phyloP scores from a whole-genome alignment of 257 asterid genomes.

The Solanum sejunctum region DNA sequence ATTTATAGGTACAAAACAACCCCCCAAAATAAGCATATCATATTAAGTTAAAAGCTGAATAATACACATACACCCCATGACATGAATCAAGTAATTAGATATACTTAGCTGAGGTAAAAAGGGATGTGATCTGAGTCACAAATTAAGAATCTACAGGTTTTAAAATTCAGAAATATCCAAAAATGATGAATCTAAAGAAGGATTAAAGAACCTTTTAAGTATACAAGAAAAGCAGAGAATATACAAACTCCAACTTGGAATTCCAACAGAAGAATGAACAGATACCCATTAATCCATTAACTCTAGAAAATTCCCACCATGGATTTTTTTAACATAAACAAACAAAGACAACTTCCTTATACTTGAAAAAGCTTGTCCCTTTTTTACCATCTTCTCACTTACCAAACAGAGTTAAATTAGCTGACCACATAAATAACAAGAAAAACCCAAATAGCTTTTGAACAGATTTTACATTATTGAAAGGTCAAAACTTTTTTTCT shows the following conservation, averaged over 20 bases:
- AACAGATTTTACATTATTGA: background rate
- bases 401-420: constrained; percentile 3
- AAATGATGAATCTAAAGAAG: constrained; percentile 20
- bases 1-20: background rate
- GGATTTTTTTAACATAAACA: constrained; percentile 7
- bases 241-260: constrained; percentile 34
- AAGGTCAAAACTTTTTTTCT: background rate
- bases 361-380: constrained; percentile 4
- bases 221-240: constrained; percentile 22
- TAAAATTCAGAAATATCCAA: constrained; percentile 7
- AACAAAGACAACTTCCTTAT: background rate
- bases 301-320: constrained; percentile 10
- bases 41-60: background rate
- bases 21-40: background rate
- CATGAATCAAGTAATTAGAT: constrained; percentile 9
- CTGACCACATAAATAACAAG: background rate
- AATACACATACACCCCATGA: background rate
- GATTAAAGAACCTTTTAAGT: constrained; percentile 15
- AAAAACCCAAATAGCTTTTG: background rate
- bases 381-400: background rate
- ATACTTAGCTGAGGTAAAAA: constrained; percentile 12
- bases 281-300: constrained; percentile 4
- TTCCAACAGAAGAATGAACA: constrained; percentile 27
- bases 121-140: constrained; percentile 40
- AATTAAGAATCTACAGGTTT: constrained; percentile 6